Base-by-base conservation (phyloP, 2,329 filamentous ascomycete genomes). In the Pyricularia pennisetigena region DNA sequence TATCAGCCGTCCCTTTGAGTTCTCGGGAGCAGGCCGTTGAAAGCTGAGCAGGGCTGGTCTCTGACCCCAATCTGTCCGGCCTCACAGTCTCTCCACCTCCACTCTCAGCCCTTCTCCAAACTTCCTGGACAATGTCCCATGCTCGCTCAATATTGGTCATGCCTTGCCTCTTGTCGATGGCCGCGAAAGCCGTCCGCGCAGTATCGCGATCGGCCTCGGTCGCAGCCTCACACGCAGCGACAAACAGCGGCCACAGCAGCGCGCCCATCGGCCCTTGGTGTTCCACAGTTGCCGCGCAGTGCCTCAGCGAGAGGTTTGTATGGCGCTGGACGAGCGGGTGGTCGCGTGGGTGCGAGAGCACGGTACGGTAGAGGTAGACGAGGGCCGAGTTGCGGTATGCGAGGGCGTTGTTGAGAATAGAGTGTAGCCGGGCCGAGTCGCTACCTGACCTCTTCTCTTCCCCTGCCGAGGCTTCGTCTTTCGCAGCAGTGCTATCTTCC, bases 141-240 rank as follows among this genome's bases (percentile, higher is more conserved):
- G 86, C 84, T 70, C 85, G 80, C 70, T 82, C 82, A 69, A 90
- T 89, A 72, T 90, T 90, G 23, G 82, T 82, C 87, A 89, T 89
- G 24, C 87, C 86, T 74, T 89, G 88, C 23, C 86, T 78, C 67
- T 78, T 80, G 69, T 85, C 82, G 9, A 88, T 79, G 5, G 82
- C 83, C 4, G 76, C 74, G 72, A 89, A 89, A 0, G 84, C 79
- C 68, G 78, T 78, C 29, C 79, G 75, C 4, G 86, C 85, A 23
- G 86, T 76, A 6, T 78, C 78, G 20, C 86, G 78, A 73, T 90
- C 86, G 9, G 77, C 78, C 1, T 75, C 72, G 20, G 74, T 79
- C 9, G 79, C 76, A 0, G 86, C 87, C 74, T 90, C 87, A 73
- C 86, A 88, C 1, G 85, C 82, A 1, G 86, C 84, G 10, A 87